phyloP scores from a whole-genome alignment of 2,329 filamentous ascomycete species.

The Cercospora sp. region DNA sequence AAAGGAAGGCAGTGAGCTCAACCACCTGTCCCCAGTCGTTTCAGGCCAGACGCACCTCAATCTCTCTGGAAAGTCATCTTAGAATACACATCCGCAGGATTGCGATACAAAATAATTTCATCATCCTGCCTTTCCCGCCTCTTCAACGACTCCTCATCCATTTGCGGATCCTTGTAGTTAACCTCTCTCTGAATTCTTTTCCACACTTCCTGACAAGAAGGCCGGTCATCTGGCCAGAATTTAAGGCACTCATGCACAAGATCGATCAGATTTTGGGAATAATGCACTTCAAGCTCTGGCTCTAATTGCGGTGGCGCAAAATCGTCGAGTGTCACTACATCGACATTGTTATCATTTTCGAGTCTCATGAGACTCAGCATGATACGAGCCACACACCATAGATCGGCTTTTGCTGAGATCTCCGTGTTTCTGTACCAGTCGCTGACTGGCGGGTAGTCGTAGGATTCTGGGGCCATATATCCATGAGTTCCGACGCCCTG shows the following conservation, averaged over 20 bases:
- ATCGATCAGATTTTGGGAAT: background rate
- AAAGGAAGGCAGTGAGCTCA: too few species aligned
- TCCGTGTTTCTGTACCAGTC: background rate
- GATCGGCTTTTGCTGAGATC: background rate
- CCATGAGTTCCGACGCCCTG: background rate
- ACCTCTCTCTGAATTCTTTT: background rate
- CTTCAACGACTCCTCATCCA: background rate
- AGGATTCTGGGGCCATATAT: constrained; percentile 1
- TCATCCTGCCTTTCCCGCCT: background rate
- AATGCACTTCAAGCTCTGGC: background rate
- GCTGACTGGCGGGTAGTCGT: background rate
- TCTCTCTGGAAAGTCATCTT: background rate
- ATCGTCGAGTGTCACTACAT: background rate
- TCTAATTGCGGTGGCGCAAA: background rate
- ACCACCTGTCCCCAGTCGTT: too few species aligned
- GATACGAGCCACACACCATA: background rate
- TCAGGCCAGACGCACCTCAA: too few species aligned
- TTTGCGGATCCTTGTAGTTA: background rate
- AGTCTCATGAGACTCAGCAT: constrained; percentile 2
- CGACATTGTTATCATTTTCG: background rate
- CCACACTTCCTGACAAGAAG: background rate
- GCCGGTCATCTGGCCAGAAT: background rate
- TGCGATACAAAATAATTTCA: constrained; percentile 1
- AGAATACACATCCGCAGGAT: constrained; percentile 3
- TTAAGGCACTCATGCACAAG: background rate